Conservation (phyloP, 2,329 filamentous ascomycete species). For the Botrytis paeoniae region DNA sequence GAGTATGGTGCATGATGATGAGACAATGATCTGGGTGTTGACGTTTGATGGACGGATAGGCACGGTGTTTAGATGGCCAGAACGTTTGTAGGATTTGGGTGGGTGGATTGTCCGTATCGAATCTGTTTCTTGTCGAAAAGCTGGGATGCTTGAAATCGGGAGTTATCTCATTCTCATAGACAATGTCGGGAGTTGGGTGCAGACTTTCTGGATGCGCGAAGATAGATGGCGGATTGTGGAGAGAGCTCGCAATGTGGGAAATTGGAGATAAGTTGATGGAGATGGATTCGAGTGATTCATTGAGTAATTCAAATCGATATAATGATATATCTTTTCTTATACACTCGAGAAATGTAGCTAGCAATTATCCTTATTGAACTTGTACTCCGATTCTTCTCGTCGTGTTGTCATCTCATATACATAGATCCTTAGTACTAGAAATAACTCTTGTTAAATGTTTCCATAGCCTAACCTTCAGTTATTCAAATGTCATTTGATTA, state of each 20-base stretch:
- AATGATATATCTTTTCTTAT: not conserved
- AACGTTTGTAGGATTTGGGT: not conserved
- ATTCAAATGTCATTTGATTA: too few relatives aligned
- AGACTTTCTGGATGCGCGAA: not conserved
- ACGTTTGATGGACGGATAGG: not conserved
- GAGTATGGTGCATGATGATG: not conserved
- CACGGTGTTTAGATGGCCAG: not conserved
- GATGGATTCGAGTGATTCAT: not conserved
- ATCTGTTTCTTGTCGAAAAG: not conserved
- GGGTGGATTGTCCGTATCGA: not conserved
- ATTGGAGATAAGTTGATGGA: not conserved
- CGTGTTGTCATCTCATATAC: too few relatives aligned
- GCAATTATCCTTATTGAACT: too few relatives aligned
- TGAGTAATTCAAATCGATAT: not conserved
- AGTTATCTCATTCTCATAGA: not conserved
- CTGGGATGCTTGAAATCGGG: not conserved
- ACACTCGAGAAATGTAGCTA: too few relatives aligned
- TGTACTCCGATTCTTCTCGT: too few relatives aligned
- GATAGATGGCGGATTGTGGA: not conserved
- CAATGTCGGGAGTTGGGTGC: not conserved
- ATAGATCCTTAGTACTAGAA: too few relatives aligned
- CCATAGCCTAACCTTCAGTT: too few relatives aligned
- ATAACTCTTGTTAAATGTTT: too few relatives aligned
- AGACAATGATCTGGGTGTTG: not conserved
- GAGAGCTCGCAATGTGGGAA: not conserved